These are phyloP conservation scores for Komagataea norvegica DNA, from an alignment of 1,139 yeast genomes.

Conservation along the genomic window DNA sequence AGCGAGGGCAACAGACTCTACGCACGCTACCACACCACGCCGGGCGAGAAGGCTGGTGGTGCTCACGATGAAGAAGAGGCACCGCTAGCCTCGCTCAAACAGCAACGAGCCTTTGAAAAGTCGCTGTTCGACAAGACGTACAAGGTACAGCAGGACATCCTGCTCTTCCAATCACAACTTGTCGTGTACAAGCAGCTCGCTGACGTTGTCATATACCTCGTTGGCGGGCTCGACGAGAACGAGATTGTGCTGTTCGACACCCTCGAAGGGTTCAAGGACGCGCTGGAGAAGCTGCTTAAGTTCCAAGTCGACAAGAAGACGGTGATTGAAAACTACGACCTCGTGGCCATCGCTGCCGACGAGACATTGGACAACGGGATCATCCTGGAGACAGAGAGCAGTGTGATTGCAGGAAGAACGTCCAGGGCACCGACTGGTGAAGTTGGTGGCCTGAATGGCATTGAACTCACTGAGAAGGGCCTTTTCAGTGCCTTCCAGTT, in stretches of 20 bases:
- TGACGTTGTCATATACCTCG: conserved; percentile 66
- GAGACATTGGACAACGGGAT: conserved; percentile 92
- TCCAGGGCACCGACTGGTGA: conserved; percentile 75
- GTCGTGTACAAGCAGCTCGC: conserved; percentile 78
- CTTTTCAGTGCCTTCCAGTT: conserved; percentile 82
- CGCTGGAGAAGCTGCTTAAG: conserved; percentile 70
- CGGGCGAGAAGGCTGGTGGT: conserved; percentile 12
- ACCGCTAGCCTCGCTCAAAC: conserved; percentile 43
- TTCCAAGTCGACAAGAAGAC: conserved; percentile 76
- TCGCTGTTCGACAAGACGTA: conserved; percentile 67
- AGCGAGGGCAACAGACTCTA: conserved; percentile 74
- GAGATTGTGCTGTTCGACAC: conserved; percentile 79
- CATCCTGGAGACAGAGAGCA: conserved; percentile 84
- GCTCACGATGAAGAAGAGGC: conserved; percentile 19
- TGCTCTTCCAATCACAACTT: conserved; percentile 72
- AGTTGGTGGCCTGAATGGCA: conserved; percentile 49
- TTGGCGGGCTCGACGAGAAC: conserved; percentile 80
- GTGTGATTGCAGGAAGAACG: conserved; percentile 82
- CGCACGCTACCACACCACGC: conserved; percentile 75
- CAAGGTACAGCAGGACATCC: conserved; percentile 75
- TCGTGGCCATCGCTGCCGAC: conserved; percentile 81
- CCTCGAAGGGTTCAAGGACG: conserved; percentile 72
- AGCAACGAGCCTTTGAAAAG: conserved; percentile 75
- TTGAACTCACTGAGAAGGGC: conserved; percentile 86
- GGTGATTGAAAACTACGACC: conserved; percentile 77